Evolutionary conservation across 805 yeast genomes (phyloP).

Genomic region (Kodamaea restingae): DNA sequence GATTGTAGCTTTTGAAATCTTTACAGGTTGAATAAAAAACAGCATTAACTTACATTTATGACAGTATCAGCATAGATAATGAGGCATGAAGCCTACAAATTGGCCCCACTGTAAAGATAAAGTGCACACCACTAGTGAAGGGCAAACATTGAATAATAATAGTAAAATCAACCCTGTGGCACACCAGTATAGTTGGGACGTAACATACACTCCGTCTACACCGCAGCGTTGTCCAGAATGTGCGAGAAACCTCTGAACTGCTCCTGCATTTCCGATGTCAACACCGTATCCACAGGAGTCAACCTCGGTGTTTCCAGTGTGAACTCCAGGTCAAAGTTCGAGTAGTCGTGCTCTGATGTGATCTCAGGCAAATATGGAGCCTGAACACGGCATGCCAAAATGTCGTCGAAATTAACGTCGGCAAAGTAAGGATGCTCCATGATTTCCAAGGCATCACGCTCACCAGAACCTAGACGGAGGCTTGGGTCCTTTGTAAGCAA

Average conservation of each 20-base stretch:
- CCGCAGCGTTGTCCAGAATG: conserved; percentile 56
- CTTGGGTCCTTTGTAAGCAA: conserved; percentile 85
- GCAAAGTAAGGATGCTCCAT: conserved; percentile 94
- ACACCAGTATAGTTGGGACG: too few relatives aligned
- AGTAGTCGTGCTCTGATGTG: conserved; percentile 81
- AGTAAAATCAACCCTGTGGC: too few relatives aligned
- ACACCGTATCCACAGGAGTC: conserved; percentile 88
- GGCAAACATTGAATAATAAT: too few relatives aligned
- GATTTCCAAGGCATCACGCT: conserved; percentile 85
- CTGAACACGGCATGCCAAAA: conserved; percentile 61
- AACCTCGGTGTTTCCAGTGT: conserved; percentile 91
- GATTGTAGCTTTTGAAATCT: too few relatives aligned
- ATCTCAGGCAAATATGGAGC: conserved; percentile 92
- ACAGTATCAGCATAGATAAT: too few relatives aligned
- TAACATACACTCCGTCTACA: too few relatives aligned
- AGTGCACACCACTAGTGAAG: too few relatives aligned
- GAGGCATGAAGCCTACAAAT: too few relatives aligned
- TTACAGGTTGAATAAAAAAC: too few relatives aligned
- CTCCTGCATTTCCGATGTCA: conserved; percentile 87
- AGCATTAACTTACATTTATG: too few relatives aligned
- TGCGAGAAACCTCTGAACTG: conserved; percentile 97
- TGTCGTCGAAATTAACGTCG: conserved; percentile 86
- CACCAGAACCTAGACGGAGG: conserved; percentile 80
- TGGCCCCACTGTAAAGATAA: too few relatives aligned
- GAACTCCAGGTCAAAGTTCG: conserved; percentile 91